These are phyloP conservation scores for Lentinula detonsa DNA, from an alignment of 768 basidiomycete genomes.

Conservation along the genomic window DNA sequence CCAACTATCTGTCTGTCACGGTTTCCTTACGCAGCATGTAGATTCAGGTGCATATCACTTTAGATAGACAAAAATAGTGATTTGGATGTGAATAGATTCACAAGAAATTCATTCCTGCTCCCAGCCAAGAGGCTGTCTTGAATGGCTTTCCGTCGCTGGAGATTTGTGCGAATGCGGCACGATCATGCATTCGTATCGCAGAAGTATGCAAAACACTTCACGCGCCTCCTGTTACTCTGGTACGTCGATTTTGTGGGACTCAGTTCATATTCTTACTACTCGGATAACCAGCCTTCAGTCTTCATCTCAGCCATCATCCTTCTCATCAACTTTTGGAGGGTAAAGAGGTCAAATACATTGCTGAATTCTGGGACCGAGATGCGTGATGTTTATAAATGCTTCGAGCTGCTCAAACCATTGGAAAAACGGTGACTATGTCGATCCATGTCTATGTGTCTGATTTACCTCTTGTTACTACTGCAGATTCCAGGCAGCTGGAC, in stretches of 20 bases:
- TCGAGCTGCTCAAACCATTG: background rate
- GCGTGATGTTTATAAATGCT: conserved; percentile 45
- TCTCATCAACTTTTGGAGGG: conserved; percentile 42
- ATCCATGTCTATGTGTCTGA: background rate
- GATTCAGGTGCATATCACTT: conserved; percentile 47
- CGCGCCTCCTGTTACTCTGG: background rate
- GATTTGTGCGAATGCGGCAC: conserved; percentile 22
- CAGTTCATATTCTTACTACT: background rate
- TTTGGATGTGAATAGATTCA: conserved; percentile 16
- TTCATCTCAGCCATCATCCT: conserved; percentile 40
- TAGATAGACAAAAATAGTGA: conserved; percentile 5
- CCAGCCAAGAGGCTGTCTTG: conserved; percentile 12
- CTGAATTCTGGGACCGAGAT: conserved; percentile 39
- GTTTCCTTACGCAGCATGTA: conserved; percentile 39
- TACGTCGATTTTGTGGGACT: background rate
- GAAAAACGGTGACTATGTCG: background rate
- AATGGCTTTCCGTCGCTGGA: conserved; percentile 55
- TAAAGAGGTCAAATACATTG: conserved; percentile 31
- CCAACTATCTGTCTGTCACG: conserved; percentile 40
- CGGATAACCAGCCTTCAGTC: conserved; percentile 7
- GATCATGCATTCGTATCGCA: conserved; percentile 49
- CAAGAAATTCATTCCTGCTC: conserved; percentile 15
- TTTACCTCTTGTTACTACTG: background rate
- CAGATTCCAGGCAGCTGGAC: conserved; percentile 43
- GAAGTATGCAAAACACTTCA: conserved; percentile 25